phyloP scores from a whole-genome alignment of 768 basidiomycete genomes.

The Mycena galericulata region DNA sequence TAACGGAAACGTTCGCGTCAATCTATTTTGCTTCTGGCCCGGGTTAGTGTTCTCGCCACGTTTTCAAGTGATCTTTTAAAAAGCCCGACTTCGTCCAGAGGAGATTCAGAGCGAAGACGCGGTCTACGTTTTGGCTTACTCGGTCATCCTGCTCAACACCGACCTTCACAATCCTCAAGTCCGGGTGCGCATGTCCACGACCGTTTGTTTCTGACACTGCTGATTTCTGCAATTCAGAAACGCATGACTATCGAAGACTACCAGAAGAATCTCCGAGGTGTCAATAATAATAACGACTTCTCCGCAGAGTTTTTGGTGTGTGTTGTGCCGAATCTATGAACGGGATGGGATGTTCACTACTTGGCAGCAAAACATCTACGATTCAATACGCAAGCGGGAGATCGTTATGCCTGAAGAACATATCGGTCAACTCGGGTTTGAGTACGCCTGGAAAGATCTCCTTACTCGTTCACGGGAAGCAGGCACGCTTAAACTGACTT shows the following conservation, averaged over 20 bases:
- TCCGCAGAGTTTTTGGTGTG: slow-evolving; percentile 86
- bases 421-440: slow-evolving; percentile 95
- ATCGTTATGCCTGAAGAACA: slow-evolving; percentile 99
- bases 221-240: slow-evolving; percentile 69
- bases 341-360: slow-evolving; percentile 11
- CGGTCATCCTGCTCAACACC: slow-evolving; percentile 98
- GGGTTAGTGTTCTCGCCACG: slow-evolving; percentile 56
- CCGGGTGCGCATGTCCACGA: slow-evolving; percentile 61
- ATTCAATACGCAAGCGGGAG: slow-evolving; percentile 93
- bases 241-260: slow-evolving; percentile 98
- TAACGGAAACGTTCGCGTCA: slow-evolving; percentile 95
- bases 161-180: slow-evolving; percentile 97
- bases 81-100: slow-evolving; percentile 55
- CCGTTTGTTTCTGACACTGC: neutral
- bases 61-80: slow-evolving; percentile 4
- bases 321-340: neutral
- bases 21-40: slow-evolving; percentile 89
- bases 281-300: slow-evolving; percentile 89
- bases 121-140: slow-evolving; percentile 93
- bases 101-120: slow-evolving; percentile 94
- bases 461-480: slow-evolving; percentile 84
- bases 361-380: slow-evolving; percentile 86
- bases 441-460: slow-evolving; percentile 98
- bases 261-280: slow-evolving; percentile 89
- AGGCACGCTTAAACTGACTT: slow-evolving; percentile 58